A percentile compares a stretch with the other conserved stretches of the same genome.
Conservation (phyloP, 225 moss, liverwort and hornwort species). For the Antitrichia curtipendula region DNA sequence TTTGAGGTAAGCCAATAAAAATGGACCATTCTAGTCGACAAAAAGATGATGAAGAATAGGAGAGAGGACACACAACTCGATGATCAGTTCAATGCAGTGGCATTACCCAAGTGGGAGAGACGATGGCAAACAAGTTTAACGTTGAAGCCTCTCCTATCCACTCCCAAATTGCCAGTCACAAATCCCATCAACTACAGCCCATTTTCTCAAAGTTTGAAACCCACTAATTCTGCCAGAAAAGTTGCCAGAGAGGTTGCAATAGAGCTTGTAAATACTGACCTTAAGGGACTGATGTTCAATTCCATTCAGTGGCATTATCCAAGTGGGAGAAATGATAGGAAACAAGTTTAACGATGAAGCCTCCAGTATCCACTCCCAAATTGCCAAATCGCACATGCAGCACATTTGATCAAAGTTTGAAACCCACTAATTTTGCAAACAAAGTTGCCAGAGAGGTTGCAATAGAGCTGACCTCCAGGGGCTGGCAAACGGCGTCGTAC, state of each 20-base stretch:
- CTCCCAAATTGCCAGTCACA: neutral
- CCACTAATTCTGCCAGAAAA: neutral
- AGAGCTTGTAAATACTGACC: neutral
- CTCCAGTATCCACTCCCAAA: neutral
- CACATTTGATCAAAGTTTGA: neutral
- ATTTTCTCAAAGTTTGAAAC: neutral
- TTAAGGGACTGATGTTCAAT: slow-evolving; percentile 12
- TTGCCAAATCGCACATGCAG: neutral
- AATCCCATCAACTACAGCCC: neutral
- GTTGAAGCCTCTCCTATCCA: neutral
- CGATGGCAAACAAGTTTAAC: neutral
- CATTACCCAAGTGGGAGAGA: neutral
- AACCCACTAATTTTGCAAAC: neutral
- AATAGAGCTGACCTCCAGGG: slow-evolving; percentile 21
- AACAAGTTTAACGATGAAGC: neutral
- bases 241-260: neutral
- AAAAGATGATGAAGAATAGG: neutral
- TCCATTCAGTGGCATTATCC: neutral
- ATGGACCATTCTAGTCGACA: neutral
- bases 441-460: neutral
- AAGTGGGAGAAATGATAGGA: neutral
- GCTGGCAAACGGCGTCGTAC: slow-evolving; percentile 59
- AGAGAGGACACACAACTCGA: neutral
- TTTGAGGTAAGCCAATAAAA: neutral
- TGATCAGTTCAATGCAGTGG: neutral